Conservation (phyloP, 1,284 basidiomycete genomes). For the Entoloma clypeatum region DNA sequence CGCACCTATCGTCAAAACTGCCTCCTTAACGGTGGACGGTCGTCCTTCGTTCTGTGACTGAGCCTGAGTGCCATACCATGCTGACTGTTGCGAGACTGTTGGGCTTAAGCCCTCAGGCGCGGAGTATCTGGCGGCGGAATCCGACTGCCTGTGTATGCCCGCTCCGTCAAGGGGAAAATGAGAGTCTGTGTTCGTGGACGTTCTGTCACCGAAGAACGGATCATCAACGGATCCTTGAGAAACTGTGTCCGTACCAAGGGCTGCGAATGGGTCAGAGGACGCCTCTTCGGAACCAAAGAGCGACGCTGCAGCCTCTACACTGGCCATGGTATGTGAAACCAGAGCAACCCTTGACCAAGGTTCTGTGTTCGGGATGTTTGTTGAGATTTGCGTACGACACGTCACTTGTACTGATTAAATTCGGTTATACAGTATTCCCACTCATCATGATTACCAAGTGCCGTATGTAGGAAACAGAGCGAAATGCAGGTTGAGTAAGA, state of each 20-base stretch:
- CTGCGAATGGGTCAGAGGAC: slow-evolving; percentile 61
- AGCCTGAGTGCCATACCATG: slow-evolving; percentile 19
- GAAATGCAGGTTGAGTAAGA: slow-evolving; percentile 9
- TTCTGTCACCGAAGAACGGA: slow-evolving; percentile 21
- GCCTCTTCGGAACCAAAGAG: slow-evolving; percentile 66
- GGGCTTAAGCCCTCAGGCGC: slow-evolving; percentile 14
- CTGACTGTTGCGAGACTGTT: slow-evolving; percentile 16
- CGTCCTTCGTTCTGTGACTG: slow-evolving; percentile 13
- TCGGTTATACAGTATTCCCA: slow-evolving; percentile 8
- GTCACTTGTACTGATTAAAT: slow-evolving; percentile 23
- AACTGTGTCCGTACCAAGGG: slow-evolving; percentile 43
- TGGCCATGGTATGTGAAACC: slow-evolving; percentile 40
- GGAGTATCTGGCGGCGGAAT: slow-evolving; percentile 7
- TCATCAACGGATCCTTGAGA: slow-evolving; percentile 22
- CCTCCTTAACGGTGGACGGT: slow-evolving; percentile 2
- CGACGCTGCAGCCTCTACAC: slow-evolving; percentile 71
- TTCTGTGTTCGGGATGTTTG: slow-evolving; percentile 32
- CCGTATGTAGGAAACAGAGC: slow-evolving; percentile 10
- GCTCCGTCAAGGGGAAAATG: slow-evolving; percentile 5
- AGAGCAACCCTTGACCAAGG: neutral
- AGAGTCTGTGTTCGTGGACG: slow-evolving; percentile 12
- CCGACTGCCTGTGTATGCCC: slow-evolving; percentile 2
- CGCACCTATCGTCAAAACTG: slow-evolving; percentile 10
- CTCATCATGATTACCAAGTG: slow-evolving; percentile 9
- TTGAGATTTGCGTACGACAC: slow-evolving; percentile 30